Evolutionary conservation across 441 rosid species (phyloP).

Genomic region (Gossypium gossypioides): DNA sequence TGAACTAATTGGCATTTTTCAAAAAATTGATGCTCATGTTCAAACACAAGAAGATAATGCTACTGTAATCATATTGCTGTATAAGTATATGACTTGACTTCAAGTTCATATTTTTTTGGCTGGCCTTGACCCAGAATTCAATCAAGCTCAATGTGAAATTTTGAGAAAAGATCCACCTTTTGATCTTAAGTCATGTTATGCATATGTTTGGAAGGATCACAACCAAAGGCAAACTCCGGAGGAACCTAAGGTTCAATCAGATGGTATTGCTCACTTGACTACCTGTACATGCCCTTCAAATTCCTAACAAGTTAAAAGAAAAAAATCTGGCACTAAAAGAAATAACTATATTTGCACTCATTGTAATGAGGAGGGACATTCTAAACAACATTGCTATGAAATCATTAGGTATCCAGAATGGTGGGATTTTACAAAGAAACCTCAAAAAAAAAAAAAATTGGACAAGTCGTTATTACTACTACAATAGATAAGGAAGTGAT

Average conservation of each 20-base stretch:
- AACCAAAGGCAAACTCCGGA: background rate
- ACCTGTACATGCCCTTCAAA: background rate
- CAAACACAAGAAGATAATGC: background rate
- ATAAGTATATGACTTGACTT: background rate
- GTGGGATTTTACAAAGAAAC: background rate
- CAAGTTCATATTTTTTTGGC: background rate
- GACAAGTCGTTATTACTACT: background rate
- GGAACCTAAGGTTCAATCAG: background rate
- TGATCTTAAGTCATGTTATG: background rate
- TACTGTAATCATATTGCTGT: background rate
- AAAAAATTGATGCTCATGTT: background rate
- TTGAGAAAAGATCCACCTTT: background rate
- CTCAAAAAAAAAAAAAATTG: background rate
- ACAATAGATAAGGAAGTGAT: background rate
- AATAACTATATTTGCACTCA: background rate
- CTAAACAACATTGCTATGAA: background rate
- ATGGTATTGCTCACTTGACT: background rate
- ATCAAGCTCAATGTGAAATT: background rate
- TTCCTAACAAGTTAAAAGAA: background rate
- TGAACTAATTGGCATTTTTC: background rate
- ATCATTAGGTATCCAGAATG: background rate
- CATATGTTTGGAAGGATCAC: background rate
- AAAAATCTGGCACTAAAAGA: background rate
- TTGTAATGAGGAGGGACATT: background rate
- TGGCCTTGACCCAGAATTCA: background rate